Base-by-base conservation (phyloP, 352 stramenopile genomes). In the Phytophthora cryptogea region DNA sequence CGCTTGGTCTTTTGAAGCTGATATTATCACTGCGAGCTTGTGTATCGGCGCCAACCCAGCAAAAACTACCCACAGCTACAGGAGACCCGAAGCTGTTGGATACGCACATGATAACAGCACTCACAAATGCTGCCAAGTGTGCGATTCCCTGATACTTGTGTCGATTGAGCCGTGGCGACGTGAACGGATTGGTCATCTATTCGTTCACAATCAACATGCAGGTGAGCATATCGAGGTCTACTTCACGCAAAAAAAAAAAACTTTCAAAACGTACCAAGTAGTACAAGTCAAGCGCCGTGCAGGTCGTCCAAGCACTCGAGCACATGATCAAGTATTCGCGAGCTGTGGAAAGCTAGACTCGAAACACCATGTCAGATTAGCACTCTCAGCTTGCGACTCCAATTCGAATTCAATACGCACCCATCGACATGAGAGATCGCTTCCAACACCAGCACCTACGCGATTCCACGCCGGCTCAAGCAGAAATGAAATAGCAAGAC, bases 161-260 rank as follows among this genome's bases (percentile, higher is more conserved):
- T 0, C 83, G 78, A 50, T 92, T 92, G 26, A 84, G 50, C 5
- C 80, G 68, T 7, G 83, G 83, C 3, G 83, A 90, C n/a, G 83
- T 92, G 67, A 90, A 92, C 17, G 83, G 83, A 53, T 92, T 80
- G 14, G 81, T 92, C 75, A 92, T 87, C 78, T 88, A 5, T 6
- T 35, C 28, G 7, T 6, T 35, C 17, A 60, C 28, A 59, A 16
- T 44, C 39, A 58, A 20, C 45, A 44, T 16, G 48, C 11, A 52
- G 27, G 11, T 44, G 27, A 59, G n/a, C 31, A 46, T 27, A 1
- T 46, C 3, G n/a, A 45, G 28, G 5, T 20, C n/a, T 23, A 14
- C 14, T 41, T 16, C 8, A 39, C 33, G 11, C 17, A 26, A 37
- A 39, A 45, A 50, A 33, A 17, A 32, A 35, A n/a, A n/a, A n/a